These are phyloP conservation scores for Guyanaporus albipodus DNA, from an alignment of 768 basidiomycete genomes.

Conservation along the genomic window DNA sequence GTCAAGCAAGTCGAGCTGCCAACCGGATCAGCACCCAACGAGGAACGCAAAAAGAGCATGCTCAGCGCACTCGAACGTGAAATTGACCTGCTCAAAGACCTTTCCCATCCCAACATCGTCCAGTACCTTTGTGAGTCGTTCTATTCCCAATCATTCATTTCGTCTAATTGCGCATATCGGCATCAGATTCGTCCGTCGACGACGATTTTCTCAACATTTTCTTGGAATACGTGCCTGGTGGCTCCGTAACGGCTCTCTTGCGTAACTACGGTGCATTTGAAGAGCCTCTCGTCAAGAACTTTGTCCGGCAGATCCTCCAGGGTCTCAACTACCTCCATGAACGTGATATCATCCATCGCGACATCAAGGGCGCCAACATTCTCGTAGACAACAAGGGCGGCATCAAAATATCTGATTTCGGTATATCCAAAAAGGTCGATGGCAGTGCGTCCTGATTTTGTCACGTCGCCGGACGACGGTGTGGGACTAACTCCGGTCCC, in stretches of 20 bases:
- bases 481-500: constrained; percentile 16
- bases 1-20: constrained; percentile 97
- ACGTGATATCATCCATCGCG: constrained; percentile 92
- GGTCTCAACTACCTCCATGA: constrained; percentile 91
- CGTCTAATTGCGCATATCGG: neutral
- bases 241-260: constrained; percentile 85
- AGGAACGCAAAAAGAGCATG: constrained; percentile 93
- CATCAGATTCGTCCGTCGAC: constrained; percentile 86
- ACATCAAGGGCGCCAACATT: constrained; percentile 99
- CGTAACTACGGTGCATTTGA: constrained; percentile 94
- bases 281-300: constrained; percentile 87
- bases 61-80: constrained; percentile 87
- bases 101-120: constrained; percentile 95
- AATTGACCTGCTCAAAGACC: constrained; percentile 87
- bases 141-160: neutral
- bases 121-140: constrained; percentile 85
- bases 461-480: constrained; percentile 26
- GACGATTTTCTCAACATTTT: constrained; percentile 92
- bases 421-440: constrained; percentile 96
- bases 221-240: constrained; percentile 94
- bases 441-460: constrained; percentile 62
- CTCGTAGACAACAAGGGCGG: constrained; percentile 98
- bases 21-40: constrained; percentile 76
- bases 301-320: constrained; percentile 85
- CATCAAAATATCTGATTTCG: constrained; percentile 95